Conservation (phyloP, 305 asterid species). For the Euphrasia arctica region DNA sequence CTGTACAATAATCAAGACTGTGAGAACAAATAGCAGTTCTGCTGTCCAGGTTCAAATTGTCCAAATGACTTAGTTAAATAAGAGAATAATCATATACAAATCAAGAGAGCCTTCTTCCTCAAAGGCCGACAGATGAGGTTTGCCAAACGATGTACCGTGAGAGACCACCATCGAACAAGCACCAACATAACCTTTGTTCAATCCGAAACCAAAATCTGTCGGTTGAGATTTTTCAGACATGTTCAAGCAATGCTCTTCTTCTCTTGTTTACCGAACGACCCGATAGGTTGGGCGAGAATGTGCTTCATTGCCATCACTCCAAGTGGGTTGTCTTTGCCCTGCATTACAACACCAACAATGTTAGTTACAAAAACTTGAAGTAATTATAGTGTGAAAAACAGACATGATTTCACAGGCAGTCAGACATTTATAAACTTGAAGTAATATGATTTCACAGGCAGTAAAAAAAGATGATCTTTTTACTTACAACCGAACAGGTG, state of each 20-base stretch:
- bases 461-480: neutral
- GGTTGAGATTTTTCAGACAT: slow-evolving; percentile 12
- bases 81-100: slow-evolving; percentile 28
- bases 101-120: slow-evolving; percentile 20
- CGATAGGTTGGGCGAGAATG: slow-evolving; percentile 58
- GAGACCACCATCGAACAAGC: slow-evolving; percentile 2
- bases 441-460: too few species aligned
- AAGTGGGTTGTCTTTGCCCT: slow-evolving; percentile 72
- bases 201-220: neutral
- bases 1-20: slow-evolving; percentile 31
- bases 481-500: slow-evolving; percentile 70
- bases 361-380: neutral
- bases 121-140: slow-evolving; percentile 21
- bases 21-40: slow-evolving; percentile 13
- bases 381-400: too few species aligned
- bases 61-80: slow-evolving; percentile 8
- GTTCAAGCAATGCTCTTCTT: slow-evolving; percentile 43
- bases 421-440: too few species aligned
- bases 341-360: slow-evolving; percentile 20
- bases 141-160: slow-evolving; percentile 6
- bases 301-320: slow-evolving; percentile 72
- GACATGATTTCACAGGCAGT: too few species aligned
- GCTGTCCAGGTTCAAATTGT: slow-evolving; percentile 20
- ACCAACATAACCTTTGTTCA: slow-evolving; percentile 11
- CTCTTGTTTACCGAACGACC: slow-evolving; percentile 34